Base-by-base conservation (phyloP, 2,329 filamentous ascomycete genomes). In the Chaetomium strumarium region DNA sequence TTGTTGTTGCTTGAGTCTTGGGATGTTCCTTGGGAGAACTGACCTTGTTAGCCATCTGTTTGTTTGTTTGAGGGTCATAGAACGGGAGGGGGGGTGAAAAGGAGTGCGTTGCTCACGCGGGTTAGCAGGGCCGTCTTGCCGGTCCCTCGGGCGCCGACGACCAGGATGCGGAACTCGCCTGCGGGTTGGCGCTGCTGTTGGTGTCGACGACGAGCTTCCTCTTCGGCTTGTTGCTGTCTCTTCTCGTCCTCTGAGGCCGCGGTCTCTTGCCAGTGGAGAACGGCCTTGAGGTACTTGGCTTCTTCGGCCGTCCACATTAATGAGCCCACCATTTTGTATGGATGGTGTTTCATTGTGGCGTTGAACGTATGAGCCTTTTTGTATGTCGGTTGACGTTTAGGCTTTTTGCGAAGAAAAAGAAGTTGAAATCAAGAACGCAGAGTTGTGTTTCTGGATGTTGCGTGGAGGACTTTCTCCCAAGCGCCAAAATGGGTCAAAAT, bases 41-140 rank as follows among this genome's bases (percentile, higher is more conserved):
- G 37, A 14, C 2, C 12, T 4, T n/a, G 16, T 45, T 20, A 29
- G 16, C 17, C 7, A 7, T 24, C 24, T 24, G 24, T 24, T 7
- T 44, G 17, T 16, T 30, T 33, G 44, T 2, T 41, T 51, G 43
- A 47, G 46, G 55, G 49, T 11, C 20, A 33, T 29, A 39, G 13
- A 19, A 24, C 34, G 11, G 16, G 12, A 20, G 17, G 33, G 19
- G 45, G 16, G 36, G 38, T 10, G 14, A 19, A 48, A 17, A 14
- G 17, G 38, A 17, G 11, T 3, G n/a, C n/a, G n/a, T n/a, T n/a
- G 40, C 58, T 40, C 53, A 72, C 71, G 57, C 66, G 66, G 5
- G 67, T 69, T 12, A 73, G 53, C 7, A 73, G 61, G 5, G 70
- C 65, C 9, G 71, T 72, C 59, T 74, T 74, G n/a, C 72, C 71